Conservation (phyloP, 2,329 filamentous ascomycete genomes). For the Ceratocystiopsis brevicomis region DNA sequence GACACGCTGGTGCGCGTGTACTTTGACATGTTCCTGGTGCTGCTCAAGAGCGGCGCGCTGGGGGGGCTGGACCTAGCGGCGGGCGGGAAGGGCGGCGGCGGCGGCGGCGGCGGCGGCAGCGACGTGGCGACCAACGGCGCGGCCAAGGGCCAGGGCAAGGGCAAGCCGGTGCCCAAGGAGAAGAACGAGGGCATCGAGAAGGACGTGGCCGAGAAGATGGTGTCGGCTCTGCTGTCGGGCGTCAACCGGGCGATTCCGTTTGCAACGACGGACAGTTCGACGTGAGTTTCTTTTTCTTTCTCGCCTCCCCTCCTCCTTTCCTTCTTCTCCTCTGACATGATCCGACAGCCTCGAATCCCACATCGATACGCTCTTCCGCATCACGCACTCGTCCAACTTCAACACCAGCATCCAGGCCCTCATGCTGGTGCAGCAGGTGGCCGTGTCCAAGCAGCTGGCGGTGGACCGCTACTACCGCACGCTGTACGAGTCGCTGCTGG, state of each 20-base stretch:
- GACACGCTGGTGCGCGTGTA: conserved; percentile 75
- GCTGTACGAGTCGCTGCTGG: conserved; percentile 83
- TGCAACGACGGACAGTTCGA: conserved; percentile 58
- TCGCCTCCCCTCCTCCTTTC: conserved; percentile 26
- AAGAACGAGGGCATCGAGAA: conserved; percentile 27
- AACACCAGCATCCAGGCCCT: conserved; percentile 95
- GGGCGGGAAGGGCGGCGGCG: conserved; percentile 18
- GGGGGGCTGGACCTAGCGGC: conserved; percentile 22
- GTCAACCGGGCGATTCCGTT: conserved; percentile 95
- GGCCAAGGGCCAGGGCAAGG: conserved; percentile 11
- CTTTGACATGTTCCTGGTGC: conserved; percentile 68
- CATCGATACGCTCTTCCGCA: conserved; percentile 82
- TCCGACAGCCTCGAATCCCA: conserved; percentile 55
- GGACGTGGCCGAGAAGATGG: conserved; percentile 75
- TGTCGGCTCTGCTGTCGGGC: conserved; percentile 78
- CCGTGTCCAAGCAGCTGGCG: conserved; percentile 58
- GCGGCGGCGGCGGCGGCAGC: conserved; percentile 5
- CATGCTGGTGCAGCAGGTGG: conserved; percentile 85
- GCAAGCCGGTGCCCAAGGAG: conserved; percentile 9
- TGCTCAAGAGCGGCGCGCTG: conserved; percentile 46
- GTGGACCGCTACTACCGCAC: conserved; percentile 89
- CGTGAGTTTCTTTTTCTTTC: conserved; percentile 26
- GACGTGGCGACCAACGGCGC: no score
- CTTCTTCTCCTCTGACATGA: conserved; percentile 1
- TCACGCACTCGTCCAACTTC: conserved; percentile 96